Conservation (phyloP, 106 monocot species). For the Acorus calamus region DNA sequence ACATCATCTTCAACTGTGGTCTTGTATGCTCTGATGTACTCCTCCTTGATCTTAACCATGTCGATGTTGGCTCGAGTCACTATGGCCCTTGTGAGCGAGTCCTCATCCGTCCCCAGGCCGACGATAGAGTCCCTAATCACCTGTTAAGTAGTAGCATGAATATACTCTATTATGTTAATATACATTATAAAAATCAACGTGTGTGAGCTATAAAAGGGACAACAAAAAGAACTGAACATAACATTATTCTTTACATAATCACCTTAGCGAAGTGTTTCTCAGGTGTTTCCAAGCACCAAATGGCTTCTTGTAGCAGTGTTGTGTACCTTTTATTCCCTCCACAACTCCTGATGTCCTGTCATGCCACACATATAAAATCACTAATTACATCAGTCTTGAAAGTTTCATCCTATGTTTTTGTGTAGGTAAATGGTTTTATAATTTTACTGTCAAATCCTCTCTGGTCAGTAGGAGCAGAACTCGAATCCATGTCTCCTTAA, state of each 20-base stretch:
- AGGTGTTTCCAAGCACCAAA: constrained; percentile 42
- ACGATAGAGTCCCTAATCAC: constrained; percentile 37
- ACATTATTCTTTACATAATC: neutral
- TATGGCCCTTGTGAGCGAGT: constrained; percentile 51
- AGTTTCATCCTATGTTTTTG: neutral
- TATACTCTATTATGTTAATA: too few relatives aligned
- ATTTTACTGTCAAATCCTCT: neutral
- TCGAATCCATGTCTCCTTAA: too few relatives aligned
- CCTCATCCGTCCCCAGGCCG: constrained; percentile 68
- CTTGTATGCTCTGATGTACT: constrained; percentile 37
- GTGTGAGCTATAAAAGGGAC: too few relatives aligned
- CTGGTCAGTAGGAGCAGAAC: too few relatives aligned
- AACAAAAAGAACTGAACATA: neutral
- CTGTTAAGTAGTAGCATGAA: constrained; percentile 11
- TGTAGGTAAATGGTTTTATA: neutral
- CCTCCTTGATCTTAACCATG: constrained; percentile 61
- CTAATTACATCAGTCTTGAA: too few relatives aligned
- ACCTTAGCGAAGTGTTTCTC: constrained; percentile 76
- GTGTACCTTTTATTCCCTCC: constrained; percentile 9
- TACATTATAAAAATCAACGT: too few relatives aligned
- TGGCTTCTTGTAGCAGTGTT: constrained; percentile 23
- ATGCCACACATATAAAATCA: neutral
- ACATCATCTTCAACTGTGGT: constrained; percentile 43
- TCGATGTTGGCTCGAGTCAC: constrained; percentile 57
- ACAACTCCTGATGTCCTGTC: constrained; percentile 34